Conservation (phyloP, 345 rosid species). For the Rhodamnia rubescens region DNA sequence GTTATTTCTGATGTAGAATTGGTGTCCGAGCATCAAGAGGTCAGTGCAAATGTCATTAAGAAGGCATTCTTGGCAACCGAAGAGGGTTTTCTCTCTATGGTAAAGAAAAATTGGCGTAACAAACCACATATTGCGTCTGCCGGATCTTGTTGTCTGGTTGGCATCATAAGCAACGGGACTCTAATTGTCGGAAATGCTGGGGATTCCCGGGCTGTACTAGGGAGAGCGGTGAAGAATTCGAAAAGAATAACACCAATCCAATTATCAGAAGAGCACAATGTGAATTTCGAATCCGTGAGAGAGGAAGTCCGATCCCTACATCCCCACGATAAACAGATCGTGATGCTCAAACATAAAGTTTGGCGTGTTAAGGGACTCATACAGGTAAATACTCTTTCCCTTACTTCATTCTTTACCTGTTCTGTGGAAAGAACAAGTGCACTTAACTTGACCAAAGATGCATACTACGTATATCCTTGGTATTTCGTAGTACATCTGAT, state of each 20-base stretch:
- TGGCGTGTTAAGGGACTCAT: constrained; percentile 89
- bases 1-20: constrained; percentile 21
- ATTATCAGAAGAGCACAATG: constrained; percentile 70
- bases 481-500: background rate
- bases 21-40: constrained; percentile 31
- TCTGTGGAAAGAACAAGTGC: background rate
- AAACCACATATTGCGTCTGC: constrained; percentile 65
- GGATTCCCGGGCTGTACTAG: constrained; percentile 69
- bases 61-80: constrained; percentile 60
- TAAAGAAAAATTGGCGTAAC: constrained; percentile 50
- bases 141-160: constrained; percentile 77
- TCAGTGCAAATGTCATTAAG: constrained; percentile 37
- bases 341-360: constrained; percentile 42
- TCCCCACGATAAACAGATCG: constrained; percentile 60
- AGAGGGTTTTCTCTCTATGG: constrained; percentile 39
- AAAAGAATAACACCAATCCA: constrained; percentile 41
- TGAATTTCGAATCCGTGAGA: constrained; percentile 46
- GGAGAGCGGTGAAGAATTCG: constrained; percentile 30
- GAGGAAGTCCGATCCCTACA: constrained; percentile 52
- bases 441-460: background rate
- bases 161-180: constrained; percentile 51
- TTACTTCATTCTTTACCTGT: background rate
- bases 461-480: background rate
- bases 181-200: constrained; percentile 65
- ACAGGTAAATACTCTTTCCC: constrained; percentile 34